Conservation (phyloP, 2,329 filamentous ascomycete genomes). For the Ophiostoma triangulosporum region DNA sequence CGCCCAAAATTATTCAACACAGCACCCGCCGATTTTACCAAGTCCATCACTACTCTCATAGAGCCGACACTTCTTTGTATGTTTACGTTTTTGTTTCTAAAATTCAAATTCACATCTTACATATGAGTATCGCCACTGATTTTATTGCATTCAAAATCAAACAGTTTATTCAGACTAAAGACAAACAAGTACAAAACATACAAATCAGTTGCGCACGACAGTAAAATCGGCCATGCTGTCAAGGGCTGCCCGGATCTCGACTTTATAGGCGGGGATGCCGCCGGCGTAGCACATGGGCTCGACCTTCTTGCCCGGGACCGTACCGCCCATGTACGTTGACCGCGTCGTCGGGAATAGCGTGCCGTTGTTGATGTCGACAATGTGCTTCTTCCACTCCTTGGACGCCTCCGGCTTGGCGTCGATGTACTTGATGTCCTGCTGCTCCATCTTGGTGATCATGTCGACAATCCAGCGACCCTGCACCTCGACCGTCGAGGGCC, state of each 20-base stretch:
- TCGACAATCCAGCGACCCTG: conserved; percentile 44
- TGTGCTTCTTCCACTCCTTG: conserved; percentile 80
- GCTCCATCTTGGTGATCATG: conserved; percentile 33
- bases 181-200: too few relatives aligned
- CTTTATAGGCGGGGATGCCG: conserved; percentile 24
- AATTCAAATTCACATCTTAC: too few relatives aligned
- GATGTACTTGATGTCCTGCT: conserved; percentile 30
- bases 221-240: conserved; percentile 24
- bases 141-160: too few relatives aligned
- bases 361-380: conserved; percentile 58
- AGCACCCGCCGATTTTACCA: too few relatives aligned
- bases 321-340: conserved; percentile 44
- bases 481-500: conserved; percentile 38
- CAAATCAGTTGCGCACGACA: conserved; percentile 6
- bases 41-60: too few relatives aligned
- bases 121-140: too few relatives aligned
- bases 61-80: too few relatives aligned
- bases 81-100: too few relatives aligned
- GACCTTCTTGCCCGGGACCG: conserved; percentile 36
- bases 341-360: conserved; percentile 35
- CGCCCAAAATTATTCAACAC: too few relatives aligned
- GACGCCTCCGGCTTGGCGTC: conserved; percentile 71
- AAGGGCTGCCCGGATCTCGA: conserved; percentile 22
- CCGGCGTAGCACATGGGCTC: conserved; percentile 38
- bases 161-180: too few relatives aligned